Percentiles rank a stretch among this genome's conserved stretches.
These are phyloP conservation scores for Syncephalastrum sp. DNA, from an alignment of 371 early-diverging fungal genomes.

Conservation along the genomic window DNA sequence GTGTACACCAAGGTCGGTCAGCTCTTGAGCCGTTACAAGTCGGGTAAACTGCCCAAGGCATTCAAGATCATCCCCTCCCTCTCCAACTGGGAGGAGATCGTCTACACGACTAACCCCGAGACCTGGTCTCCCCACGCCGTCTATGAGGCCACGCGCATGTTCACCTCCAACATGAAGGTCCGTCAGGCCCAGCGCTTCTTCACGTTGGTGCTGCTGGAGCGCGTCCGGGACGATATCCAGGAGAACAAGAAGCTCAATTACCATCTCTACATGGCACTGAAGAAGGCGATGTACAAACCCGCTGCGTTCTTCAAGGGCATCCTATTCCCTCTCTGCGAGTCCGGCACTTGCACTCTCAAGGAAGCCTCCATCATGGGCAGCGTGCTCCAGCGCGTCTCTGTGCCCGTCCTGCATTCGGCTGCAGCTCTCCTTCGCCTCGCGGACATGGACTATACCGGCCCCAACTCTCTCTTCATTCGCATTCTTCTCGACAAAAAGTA, in stretches of 20 bases:
- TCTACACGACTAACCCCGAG: slow-evolving; percentile 88
- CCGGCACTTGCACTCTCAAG: slow-evolving; percentile 91
- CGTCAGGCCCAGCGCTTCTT: slow-evolving; percentile 92
- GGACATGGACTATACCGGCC: slow-evolving; percentile 97
- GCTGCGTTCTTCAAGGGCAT: slow-evolving; percentile 98
- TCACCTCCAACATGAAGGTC: slow-evolving; percentile 91
- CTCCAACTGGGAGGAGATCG: slow-evolving; percentile 94
- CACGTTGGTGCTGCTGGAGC: slow-evolving; percentile 81
- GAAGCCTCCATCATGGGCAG: slow-evolving; percentile 96
- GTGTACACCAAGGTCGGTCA: slow-evolving; percentile 96
- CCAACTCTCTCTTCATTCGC: slow-evolving; percentile 92
- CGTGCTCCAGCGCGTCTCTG: slow-evolving; percentile 88
- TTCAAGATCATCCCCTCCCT: slow-evolving; percentile 98
- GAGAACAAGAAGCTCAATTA: slow-evolving; percentile 95
- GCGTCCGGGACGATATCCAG: slow-evolving; percentile 91
- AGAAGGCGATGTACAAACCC: slow-evolving; percentile 96
- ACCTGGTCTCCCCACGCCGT: slow-evolving; percentile 96
- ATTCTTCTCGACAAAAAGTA: slow-evolving; percentile 97
- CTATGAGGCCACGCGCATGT: slow-evolving; percentile 95
- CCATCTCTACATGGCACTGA: slow-evolving; percentile 94
- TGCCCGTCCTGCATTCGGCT: slow-evolving; percentile 94
- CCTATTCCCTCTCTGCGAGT: slow-evolving; percentile 94
- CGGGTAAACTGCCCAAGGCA: slow-evolving; percentile 95
- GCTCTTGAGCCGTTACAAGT: slow-evolving; percentile 89
- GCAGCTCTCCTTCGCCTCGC: slow-evolving; percentile 92